Conservation (phyloP, 2,329 filamentous ascomycete species). For the Sporothrix schenckii region DNA sequence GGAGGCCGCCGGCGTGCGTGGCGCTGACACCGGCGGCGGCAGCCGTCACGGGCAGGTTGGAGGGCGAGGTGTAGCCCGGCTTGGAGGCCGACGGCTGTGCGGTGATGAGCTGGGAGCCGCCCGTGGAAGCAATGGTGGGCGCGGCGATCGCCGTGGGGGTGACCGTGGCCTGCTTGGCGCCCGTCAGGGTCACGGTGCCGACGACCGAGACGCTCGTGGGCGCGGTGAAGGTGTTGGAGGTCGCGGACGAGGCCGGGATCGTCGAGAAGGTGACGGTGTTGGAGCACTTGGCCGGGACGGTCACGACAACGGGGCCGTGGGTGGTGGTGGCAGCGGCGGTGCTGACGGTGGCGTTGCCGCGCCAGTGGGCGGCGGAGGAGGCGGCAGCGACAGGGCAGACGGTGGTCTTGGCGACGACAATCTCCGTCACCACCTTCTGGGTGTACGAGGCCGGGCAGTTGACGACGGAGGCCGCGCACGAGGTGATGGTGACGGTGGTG, state of each 20-base stretch:
- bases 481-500: constrained; percentile 40
- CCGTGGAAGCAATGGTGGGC: neutral
- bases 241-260: constrained; percentile 35
- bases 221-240: constrained; percentile 37
- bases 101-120: neutral
- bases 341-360: constrained; percentile 14
- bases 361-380: constrained; percentile 21
- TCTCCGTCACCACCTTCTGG: constrained; percentile 40
- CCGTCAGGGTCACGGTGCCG: constrained; percentile 34
- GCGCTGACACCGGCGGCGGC: constrained; percentile 26
- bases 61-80: neutral
- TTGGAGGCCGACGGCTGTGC: neutral
- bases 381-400: constrained; percentile 38
- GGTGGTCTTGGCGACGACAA: constrained; percentile 38
- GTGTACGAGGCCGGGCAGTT: constrained; percentile 43
- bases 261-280: constrained; percentile 37
- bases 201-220: constrained; percentile 34
- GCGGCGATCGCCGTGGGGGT: neutral
- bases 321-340: constrained; percentile 13
- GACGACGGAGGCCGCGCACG: constrained; percentile 40
- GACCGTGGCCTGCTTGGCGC: constrained; percentile 11
- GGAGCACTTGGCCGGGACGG: constrained; percentile 33
- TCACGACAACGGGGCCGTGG: constrained; percentile 17
- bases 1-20: constrained; percentile 13
- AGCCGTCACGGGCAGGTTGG: constrained; percentile 32